phyloP scores from a whole-genome alignment of 305 asterid genomes.

The Monarda citriodora region DNA sequence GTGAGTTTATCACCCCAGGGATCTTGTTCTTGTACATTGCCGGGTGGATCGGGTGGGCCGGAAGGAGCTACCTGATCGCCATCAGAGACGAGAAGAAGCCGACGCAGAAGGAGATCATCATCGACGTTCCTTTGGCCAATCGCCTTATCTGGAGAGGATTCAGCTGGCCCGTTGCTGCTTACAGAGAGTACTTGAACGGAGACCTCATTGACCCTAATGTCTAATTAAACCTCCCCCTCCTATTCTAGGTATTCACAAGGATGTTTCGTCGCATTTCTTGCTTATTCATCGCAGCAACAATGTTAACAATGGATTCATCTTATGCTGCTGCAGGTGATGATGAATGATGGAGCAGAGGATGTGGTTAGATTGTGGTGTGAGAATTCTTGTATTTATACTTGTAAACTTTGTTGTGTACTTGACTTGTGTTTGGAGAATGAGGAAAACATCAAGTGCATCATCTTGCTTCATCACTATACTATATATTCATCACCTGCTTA shows the following conservation, averaged over 20 bases:
- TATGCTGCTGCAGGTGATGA: constrained; percentile 10
- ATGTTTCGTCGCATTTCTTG: no score
- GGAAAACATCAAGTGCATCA: background rate
- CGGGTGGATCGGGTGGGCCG: constrained; percentile 99
- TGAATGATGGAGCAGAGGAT: constrained; percentile 7
- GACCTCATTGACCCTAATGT: constrained; percentile 84
- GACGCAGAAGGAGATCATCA: constrained; percentile 89
- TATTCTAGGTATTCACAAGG: no score
- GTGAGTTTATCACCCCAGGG: constrained; percentile 97
- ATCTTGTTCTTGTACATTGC: constrained; percentile 91
- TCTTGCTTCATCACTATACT: background rate
- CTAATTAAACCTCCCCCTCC: constrained; percentile 24
- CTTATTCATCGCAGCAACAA: no score
- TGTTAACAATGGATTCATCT: no score
- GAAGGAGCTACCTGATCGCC: constrained; percentile 94
- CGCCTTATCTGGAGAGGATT: constrained; percentile 89
- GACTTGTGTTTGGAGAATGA: constrained; percentile 24
- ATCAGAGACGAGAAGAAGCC: constrained; percentile 95
- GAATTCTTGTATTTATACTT: constrained; percentile 43
- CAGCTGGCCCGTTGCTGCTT: constrained; percentile 98
- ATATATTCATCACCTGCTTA: no score
- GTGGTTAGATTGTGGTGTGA: constrained; percentile 7
- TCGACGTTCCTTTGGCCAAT: constrained; percentile 89
- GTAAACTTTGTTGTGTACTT: constrained; percentile 34
- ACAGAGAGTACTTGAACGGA: constrained; percentile 84